phyloP scores from a whole-genome alignment of 2,329 filamentous ascomycete genomes.

The Ilyonectria sp. region DNA sequence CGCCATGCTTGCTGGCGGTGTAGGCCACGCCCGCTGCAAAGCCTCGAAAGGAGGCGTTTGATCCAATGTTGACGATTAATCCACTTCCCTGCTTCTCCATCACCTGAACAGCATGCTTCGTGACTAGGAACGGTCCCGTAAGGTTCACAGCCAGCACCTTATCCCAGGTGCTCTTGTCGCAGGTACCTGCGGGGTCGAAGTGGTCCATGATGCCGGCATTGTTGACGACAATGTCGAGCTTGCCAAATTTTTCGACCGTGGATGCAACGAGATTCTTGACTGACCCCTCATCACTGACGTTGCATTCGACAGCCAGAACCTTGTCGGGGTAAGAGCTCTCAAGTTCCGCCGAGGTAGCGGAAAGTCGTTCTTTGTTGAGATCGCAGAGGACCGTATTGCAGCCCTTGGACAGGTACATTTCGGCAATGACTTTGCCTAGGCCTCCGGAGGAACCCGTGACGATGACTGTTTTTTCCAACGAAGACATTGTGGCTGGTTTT shows the following conservation, averaged over 20 bases:
- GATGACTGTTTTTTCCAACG: conserved; percentile 45
- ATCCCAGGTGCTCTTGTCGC: conserved; percentile 65
- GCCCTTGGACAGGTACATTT: conserved; percentile 48
- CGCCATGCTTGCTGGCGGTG: conserved; percentile 67
- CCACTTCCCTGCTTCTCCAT: conserved; percentile 51
- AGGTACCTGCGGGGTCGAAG: conserved; percentile 66
- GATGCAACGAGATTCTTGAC: conserved; percentile 44
- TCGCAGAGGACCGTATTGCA: conserved; percentile 54
- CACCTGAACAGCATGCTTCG: conserved; percentile 63
- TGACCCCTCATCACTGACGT: conserved; percentile 44
- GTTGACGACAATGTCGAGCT: conserved; percentile 70
- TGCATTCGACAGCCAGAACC: conserved; percentile 20
- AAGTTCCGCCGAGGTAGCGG: conserved; percentile 9
- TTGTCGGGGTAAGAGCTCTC: conserved; percentile 7
- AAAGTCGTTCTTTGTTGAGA: conserved; percentile 42
- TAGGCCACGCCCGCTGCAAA: conserved; percentile 62
- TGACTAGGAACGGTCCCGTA: conserved; percentile 68
- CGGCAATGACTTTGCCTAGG: conserved; percentile 51
- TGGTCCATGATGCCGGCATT: conserved; percentile 71
- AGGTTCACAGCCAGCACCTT: conserved; percentile 69
- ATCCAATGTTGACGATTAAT: conserved; percentile 68
- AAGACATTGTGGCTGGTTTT: too few species aligned
- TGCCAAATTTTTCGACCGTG: conserved; percentile 42
- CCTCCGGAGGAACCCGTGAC: conserved; percentile 53
- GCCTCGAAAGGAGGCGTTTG: conserved; percentile 61